phyloP scores from a whole-genome alignment of 1,139 yeast genomes.

The Yueomyces sp. region DNA sequence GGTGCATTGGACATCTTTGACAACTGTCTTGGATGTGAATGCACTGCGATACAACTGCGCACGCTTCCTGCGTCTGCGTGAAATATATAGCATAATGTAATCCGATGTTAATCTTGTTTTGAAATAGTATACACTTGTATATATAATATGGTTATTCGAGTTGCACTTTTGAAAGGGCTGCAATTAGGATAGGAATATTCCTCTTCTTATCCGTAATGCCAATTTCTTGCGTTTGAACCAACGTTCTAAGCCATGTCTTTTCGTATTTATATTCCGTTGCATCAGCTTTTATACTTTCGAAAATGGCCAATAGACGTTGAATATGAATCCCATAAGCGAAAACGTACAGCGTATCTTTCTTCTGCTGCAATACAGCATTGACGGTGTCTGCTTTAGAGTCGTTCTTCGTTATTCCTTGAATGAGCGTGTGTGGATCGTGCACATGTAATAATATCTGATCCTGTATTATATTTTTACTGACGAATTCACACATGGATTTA shows the following conservation, averaged over 20 bases:
- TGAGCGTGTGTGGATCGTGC: too few relatives aligned
- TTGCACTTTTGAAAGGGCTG: conserved; percentile 1
- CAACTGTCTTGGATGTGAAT: not conserved
- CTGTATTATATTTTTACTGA: too few relatives aligned
- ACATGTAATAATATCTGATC: too few relatives aligned
- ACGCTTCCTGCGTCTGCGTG: too few relatives aligned
- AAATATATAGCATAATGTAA: too few relatives aligned
- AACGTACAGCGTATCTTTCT: not conserved
- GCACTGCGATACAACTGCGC: not conserved
- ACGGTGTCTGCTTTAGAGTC: not conserved
- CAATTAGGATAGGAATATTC: conserved; percentile 11
- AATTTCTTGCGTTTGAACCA: conserved; percentile 6
- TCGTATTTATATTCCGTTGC: not conserved
- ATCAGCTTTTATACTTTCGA: conserved; percentile 3
- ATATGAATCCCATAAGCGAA: conserved; percentile 9
- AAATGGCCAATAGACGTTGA: conserved; percentile 7
- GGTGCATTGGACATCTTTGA: not conserved
- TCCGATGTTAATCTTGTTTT: too few relatives aligned
- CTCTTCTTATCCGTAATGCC: conserved; percentile 10
- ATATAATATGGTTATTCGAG: not conserved
- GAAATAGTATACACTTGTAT: too few relatives aligned
- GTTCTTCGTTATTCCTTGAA: not conserved
- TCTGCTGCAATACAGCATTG: not conserved
- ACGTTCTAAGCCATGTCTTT: conserved; percentile 1
- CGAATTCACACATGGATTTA: too few relatives aligned